phyloP scores from a whole-genome alignment of 164 flowering plant genomes.

The Amborella trichopoda region DNA sequence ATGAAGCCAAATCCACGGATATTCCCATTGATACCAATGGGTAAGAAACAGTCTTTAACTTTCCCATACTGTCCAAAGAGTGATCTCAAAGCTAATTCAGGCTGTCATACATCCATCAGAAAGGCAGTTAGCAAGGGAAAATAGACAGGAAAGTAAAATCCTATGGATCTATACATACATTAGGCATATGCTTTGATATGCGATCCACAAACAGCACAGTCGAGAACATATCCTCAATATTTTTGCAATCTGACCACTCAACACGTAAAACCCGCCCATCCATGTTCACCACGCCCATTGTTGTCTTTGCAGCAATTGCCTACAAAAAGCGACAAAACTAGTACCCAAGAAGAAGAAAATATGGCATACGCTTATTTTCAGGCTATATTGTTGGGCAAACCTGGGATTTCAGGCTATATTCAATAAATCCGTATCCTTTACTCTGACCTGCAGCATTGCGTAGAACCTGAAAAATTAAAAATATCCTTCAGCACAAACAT shows the following conservation, averaged over 20 bases:
- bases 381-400: too few species aligned
- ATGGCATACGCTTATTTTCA: too few species aligned
- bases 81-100: background rate
- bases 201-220: background rate
- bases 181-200: slow-evolving; percentile 1
- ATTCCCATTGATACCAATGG: background rate
- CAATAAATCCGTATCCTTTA: slow-evolving; percentile 1
- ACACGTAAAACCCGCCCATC: slow-evolving; percentile 1
- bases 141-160: background rate
- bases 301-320: background rate
- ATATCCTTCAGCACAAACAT: background rate
- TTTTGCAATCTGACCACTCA: background rate
- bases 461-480: background rate
- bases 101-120: background rate
- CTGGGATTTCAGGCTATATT: slow-evolving; percentile 1
- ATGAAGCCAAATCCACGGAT: slow-evolving; percentile 1
- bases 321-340: background rate
- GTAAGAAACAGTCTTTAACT: background rate
- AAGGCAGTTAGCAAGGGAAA: background rate
- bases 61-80: slow-evolving; percentile 3
- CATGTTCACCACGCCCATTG: background rate
- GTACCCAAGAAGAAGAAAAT: too few species aligned
- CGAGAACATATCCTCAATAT: background rate
- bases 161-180: background rate
- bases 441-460: background rate